phyloP scores from a whole-genome alignment of 2,329 filamentous ascomycete genomes.

The Sphaceloma murrayae region DNA sequence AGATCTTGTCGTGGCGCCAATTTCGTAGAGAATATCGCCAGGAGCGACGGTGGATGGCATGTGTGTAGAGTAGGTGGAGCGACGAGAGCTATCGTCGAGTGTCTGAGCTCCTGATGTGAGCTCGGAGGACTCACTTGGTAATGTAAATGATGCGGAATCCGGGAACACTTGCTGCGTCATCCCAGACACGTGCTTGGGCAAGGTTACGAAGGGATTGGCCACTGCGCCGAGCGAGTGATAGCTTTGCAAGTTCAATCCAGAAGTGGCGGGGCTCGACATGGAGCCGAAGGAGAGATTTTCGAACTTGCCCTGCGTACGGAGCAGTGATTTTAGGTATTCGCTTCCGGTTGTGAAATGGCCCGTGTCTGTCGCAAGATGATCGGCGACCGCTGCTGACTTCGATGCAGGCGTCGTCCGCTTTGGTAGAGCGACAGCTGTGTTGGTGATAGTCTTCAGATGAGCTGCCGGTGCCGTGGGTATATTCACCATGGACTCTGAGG shows the following conservation, averaged over 20 bases:
- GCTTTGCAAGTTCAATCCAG: too few species aligned
- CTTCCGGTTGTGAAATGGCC: too few species aligned
- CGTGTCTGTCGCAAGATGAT: too few species aligned
- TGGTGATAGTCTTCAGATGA: background rate
- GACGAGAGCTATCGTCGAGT: background rate
- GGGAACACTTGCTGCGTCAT: too few species aligned
- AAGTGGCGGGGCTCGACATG: background rate
- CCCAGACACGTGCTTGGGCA: slow-evolving; percentile 9
- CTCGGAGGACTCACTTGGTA: background rate
- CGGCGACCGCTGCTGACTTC: too few species aligned
- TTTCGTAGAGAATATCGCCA: too few species aligned
- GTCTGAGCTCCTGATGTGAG: background rate
- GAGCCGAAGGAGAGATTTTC: slow-evolving; percentile 1
- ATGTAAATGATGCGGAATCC: too few species aligned
- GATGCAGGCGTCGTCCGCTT: background rate
- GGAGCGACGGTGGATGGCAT: too few species aligned
- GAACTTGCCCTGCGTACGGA: background rate
- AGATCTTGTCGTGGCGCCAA: too few species aligned
- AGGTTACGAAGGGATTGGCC: background rate
- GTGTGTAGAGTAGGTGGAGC: too few species aligned
- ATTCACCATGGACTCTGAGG: slow-evolving; percentile 14
- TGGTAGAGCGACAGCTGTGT: background rate
- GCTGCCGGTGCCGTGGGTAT: slow-evolving; percentile 17
- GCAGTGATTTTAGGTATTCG: slow-evolving; percentile 1
- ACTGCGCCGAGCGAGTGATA: too few species aligned